Percentiles rank a stretch among this genome's conserved stretches.
Evolutionary conservation across 2,329 filamentous ascomycete species (phyloP).

Genomic region (Blastomyces gilchristii): DNA sequence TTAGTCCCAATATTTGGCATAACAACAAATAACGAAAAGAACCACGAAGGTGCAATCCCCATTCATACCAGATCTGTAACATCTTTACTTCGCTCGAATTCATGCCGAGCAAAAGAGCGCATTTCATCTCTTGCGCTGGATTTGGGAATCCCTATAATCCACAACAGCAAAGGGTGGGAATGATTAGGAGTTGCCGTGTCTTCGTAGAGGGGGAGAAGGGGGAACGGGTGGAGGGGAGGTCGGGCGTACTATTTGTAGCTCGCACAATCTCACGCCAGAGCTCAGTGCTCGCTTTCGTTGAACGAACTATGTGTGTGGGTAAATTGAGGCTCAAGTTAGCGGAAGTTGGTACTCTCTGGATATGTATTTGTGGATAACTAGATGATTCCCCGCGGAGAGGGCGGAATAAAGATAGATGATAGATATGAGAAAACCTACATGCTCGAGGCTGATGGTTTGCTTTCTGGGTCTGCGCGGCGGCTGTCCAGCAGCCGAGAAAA

Average conservation of each 20-base stretch:
- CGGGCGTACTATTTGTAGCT: conserved; percentile 29
- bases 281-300: conserved; percentile 34
- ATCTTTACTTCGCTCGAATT: conserved; percentile 36
- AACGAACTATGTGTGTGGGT: conserved; percentile 27
- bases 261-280: conserved; percentile 37
- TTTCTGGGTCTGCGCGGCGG: conserved; percentile 25
- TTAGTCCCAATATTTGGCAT: background rate
- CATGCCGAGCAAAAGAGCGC: conserved; percentile 33
- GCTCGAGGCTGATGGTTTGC: conserved; percentile 30
- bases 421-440: conserved; percentile 22
- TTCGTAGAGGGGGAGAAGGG: background rate
- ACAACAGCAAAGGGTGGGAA: background rate
- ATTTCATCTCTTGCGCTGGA: conserved; percentile 34
- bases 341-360: background rate
- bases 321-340: background rate
- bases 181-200: background rate
- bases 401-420: background rate
- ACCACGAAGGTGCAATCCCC: conserved; percentile 9
- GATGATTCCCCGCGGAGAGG: background rate
- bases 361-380: background rate
- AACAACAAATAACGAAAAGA: background rate
- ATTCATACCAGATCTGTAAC: conserved; percentile 34
- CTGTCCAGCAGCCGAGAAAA: conserved; percentile 24
- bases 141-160: conserved; percentile 28
- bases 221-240: background rate